Conservation (phyloP, 306 rosid genomes). For the Dicorynia guianensis region DNA sequence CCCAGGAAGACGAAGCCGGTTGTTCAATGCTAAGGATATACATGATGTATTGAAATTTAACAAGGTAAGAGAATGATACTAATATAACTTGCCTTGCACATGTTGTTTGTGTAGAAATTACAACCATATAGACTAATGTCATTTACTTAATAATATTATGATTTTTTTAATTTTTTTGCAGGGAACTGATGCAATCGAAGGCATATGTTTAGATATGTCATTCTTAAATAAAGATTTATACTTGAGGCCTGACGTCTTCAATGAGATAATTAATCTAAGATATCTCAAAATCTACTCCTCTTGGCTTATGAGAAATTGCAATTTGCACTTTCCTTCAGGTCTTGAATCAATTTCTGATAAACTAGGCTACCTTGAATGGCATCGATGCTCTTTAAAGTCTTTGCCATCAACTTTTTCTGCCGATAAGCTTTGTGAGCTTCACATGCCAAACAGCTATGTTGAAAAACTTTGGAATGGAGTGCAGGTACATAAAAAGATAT, state of each 20-base stretch:
- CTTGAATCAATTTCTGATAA: neutral
- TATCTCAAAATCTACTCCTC: neutral
- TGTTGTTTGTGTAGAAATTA: too few relatives aligned
- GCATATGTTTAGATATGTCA: neutral
- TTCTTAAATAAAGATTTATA: neutral
- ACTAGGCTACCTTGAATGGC: constrained; percentile 26
- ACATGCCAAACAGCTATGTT: neutral
- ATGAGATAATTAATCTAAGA: neutral
- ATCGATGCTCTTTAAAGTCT: neutral
- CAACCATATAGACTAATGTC: too few relatives aligned
- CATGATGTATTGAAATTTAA: too few relatives aligned
- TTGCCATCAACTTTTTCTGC: constrained; percentile 1
- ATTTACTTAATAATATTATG: too few relatives aligned
- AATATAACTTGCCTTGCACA: too few relatives aligned
- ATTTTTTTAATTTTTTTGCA: too few relatives aligned
- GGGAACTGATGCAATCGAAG: too few relatives aligned
- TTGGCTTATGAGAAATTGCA: neutral
- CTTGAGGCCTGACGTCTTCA: neutral
- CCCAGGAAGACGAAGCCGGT: too few relatives aligned
- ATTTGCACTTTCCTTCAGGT: neutral
- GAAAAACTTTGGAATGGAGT: constrained; percentile 9
- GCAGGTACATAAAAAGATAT: neutral
- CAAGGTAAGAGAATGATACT: too few relatives aligned
- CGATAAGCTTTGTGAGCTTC: neutral
- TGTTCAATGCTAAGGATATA: too few relatives aligned